Evolutionary conservation across 208 protist species (phyloP), one percentile per base, ranked within the genome.

Genomic region (Tetramitus jugosus): DNA sequence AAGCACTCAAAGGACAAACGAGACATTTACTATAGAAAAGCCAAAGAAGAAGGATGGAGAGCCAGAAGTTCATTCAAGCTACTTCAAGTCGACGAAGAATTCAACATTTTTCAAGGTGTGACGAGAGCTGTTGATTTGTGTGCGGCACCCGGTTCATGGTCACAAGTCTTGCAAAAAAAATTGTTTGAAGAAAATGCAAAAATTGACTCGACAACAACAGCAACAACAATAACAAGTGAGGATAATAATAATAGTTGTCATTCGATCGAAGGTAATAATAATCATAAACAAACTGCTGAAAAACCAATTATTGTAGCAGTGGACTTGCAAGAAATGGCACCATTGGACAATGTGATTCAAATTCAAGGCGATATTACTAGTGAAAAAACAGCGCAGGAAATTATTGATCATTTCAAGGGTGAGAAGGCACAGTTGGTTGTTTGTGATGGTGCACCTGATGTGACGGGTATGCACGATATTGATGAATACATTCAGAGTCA

Each of bases 51-150:
- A 75, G 95, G 95, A 60, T 98, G 91, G 82, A 88, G 98, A 23
- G 97, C 98, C 4, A 89, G 98, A 43, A 98, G 94, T 64, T 98
- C 98, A 8, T 99, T 98, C 88, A 99, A 99, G 84, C 89, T 99
- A 7, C 88, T 99, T 1, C 97, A 99, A 81, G 89, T 99, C 8
- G 93, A 99, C 78, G 94, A 98, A 60, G 89, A 98, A 76, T 99
- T 98, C 81, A 71, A 92, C 65, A 91, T 99, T 35, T 90, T 99
- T 31, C 76, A 92, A 43, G 91, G 90, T 76, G 89, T 94, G 0
- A 92, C 86, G 4, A 87, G 94, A 14, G 97, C 91, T 40, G 97
- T 99, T 20, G 98, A 99, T 87, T 87, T 99, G 42, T 99, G 97
- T 87, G 95, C 96, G 0, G 96, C 96, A 3, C 97, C 97, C 1